Evolutionary conservation across 257 asterid genomes (phyloP).

Genomic region (Solanum bukasovii): DNA sequence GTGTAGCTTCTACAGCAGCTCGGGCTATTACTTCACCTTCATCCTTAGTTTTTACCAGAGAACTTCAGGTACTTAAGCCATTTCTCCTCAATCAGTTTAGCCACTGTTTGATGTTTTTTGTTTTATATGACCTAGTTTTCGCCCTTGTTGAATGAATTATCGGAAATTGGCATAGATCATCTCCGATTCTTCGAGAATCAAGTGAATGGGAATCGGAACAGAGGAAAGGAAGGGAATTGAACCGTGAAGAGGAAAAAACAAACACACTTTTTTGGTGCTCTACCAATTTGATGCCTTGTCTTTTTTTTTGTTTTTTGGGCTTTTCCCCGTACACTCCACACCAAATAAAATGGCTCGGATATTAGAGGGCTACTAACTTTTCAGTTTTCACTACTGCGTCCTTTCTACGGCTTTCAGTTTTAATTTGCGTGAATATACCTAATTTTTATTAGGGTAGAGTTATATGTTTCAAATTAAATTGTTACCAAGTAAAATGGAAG

Average conservation of each 20-base stretch:
- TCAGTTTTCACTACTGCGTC: background rate
- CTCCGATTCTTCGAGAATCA: too few relatives aligned
- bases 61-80: constrained; percentile 40
- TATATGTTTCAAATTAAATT: background rate
- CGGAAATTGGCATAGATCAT: too few relatives aligned
- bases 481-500: background rate
- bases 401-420: background rate
- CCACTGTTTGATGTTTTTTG: background rate
- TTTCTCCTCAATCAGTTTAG: background rate
- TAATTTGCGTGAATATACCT: background rate
- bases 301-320: too few relatives aligned
- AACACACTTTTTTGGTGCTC: too few relatives aligned
- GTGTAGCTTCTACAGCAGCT: constrained; percentile 50
- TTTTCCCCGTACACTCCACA: background rate
- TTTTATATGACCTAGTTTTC: too few relatives aligned
- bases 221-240: too few relatives aligned
- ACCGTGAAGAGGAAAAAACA: too few relatives aligned
- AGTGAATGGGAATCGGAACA: too few relatives aligned
- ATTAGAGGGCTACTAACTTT: background rate
- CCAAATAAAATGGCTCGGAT: background rate
- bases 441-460: background rate
- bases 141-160: too few relatives aligned
- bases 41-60: constrained; percentile 26
- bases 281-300: too few relatives aligned
- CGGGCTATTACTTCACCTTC: constrained; percentile 48